Percentiles rank a stretch among this genome's conserved stretches.
Conservation (phyloP, 1,284 basidiomycete species). For the Sporisorium exsertum region DNA sequence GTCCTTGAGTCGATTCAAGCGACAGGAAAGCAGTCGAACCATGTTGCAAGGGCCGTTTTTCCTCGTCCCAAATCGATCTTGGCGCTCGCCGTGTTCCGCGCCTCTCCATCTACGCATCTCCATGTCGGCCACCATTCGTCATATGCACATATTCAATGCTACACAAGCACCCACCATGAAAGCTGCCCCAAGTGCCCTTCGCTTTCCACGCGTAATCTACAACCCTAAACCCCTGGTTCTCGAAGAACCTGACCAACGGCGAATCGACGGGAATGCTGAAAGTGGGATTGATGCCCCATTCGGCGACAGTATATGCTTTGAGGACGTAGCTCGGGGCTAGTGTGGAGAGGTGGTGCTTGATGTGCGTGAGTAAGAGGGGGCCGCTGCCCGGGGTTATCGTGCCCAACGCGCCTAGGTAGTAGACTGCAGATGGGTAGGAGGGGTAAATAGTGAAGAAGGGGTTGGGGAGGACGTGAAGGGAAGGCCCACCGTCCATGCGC, state of each 20-base stretch:
- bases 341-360: constrained; percentile 18
- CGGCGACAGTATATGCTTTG: constrained; percentile 28
- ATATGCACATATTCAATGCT: constrained; percentile 21
- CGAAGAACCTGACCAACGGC: constrained; percentile 16
- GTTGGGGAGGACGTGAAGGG: constrained; percentile 1
- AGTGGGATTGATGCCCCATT: constrained; percentile 18
- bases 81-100: no score
- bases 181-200: constrained; percentile 31
- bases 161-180: constrained; percentile 22
- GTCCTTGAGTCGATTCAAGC: no score
- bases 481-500: constrained; percentile 27
- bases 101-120: no score
- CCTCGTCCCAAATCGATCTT: no score
- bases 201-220: constrained; percentile 29
- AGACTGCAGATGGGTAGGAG: not conserved
- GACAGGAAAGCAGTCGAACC: no score
- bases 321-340: not conserved
- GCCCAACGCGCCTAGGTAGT: constrained; percentile 31
- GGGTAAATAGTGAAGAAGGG: not conserved
- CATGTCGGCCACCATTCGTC: no score
- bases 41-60: no score
- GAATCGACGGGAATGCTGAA: constrained; percentile 7
- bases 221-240: constrained; percentile 20
- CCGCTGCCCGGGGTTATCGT: constrained; percentile 17
- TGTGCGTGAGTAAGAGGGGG: constrained; percentile 4